Percentiles rank a stretch among this genome's conserved stretches.
These are phyloP conservation scores for Pontederia paniculata DNA, from an alignment of 176 grass and related monocot genomes.

Conservation along the genomic window DNA sequence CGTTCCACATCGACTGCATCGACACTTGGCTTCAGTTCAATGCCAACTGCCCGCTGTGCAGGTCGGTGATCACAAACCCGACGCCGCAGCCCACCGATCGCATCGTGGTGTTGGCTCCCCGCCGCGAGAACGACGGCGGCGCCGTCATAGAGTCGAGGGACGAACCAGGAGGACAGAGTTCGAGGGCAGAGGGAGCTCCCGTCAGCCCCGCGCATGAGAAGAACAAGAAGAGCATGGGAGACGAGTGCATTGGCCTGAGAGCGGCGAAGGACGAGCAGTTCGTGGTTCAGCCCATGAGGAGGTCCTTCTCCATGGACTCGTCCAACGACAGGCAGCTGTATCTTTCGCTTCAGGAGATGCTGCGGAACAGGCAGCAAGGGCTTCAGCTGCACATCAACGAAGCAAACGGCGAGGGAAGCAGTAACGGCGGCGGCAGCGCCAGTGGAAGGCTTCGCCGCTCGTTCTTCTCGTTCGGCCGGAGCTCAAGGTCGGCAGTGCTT, in stretches of 20 bases:
- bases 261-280: conserved; percentile 15
- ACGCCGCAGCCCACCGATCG: neutral
- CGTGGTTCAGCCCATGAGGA: conserved; percentile 30
- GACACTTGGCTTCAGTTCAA: conserved; percentile 94
- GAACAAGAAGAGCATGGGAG: conserved; percentile 16
- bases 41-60: conserved; percentile 81
- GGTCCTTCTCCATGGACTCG: conserved; percentile 91
- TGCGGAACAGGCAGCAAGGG: neutral
- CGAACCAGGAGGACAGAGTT: neutral
- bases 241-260: neutral
- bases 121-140: neutral
- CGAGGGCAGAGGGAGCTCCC: neutral
- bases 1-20: conserved; percentile 90
- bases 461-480: conserved; percentile 80
- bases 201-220: neutral
- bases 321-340: conserved; percentile 27
- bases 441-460: conserved; percentile 64
- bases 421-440: conserved; percentile 22
- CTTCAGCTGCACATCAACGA: neutral
- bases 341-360: conserved; percentile 10
- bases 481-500: conserved; percentile 66
- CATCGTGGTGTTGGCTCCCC: neutral
- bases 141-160: neutral
- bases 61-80: conserved; percentile 29
- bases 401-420: neutral